Conservation (phyloP, 345 rosid genomes). For the Microcos paniculata region DNA sequence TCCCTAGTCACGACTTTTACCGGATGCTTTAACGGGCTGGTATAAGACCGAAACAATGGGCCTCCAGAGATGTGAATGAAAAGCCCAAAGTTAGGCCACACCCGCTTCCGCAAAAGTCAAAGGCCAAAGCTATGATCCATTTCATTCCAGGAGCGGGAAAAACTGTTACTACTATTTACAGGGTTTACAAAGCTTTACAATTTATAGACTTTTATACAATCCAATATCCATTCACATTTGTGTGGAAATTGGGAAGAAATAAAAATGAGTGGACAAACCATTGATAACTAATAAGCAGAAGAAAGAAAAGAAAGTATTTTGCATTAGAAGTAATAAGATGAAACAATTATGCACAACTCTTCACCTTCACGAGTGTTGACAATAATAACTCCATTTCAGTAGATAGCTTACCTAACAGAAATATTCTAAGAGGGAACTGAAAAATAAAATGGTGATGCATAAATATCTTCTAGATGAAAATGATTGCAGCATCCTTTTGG, state of each 20-base stretch:
- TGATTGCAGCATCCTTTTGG: neutral
- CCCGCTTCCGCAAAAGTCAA: too few relatives aligned
- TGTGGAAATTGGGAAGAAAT: neutral
- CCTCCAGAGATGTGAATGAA: too few relatives aligned
- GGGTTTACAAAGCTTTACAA: too few relatives aligned
- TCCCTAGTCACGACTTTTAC: too few relatives aligned
- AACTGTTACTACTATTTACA: too few relatives aligned
- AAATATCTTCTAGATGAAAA: neutral
- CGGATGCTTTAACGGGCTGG: too few relatives aligned
- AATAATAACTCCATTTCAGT: neutral
- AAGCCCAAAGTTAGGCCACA: too few relatives aligned
- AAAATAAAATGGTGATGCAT: neutral
- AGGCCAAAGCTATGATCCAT: too few relatives aligned
- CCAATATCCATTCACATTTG: constrained; percentile 8
- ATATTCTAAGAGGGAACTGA: neutral
- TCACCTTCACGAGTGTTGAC: neutral
- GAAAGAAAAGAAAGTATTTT: neutral
- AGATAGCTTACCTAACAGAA: neutral
- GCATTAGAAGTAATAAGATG: neutral
- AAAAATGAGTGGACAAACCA: neutral
- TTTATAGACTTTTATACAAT: too few relatives aligned
- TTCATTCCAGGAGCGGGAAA: too few relatives aligned
- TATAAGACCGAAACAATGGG: too few relatives aligned
- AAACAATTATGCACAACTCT: neutral
- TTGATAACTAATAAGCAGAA: neutral